These are phyloP conservation scores for Blastocystis sp. DNA, from an alignment of 352 stramenopile species.

Conservation along the genomic window DNA sequence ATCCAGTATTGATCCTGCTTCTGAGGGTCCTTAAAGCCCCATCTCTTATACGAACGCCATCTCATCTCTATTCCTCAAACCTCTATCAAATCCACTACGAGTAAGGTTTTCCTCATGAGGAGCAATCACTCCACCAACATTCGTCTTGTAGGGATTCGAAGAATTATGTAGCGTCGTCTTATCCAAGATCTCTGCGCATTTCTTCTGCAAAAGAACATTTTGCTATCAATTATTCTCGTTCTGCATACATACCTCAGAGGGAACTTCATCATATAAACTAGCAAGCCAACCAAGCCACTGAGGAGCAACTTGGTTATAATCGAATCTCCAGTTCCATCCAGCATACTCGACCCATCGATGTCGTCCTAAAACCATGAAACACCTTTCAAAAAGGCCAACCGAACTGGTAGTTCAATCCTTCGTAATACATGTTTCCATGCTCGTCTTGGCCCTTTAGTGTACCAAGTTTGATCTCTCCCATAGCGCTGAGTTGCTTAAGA, in stretches of 20 bases:
- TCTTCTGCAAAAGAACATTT: slow-evolving; percentile 38
- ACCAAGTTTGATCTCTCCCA: slow-evolving; percentile 64
- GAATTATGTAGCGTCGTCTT: slow-evolving; percentile 44
- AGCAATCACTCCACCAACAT: slow-evolving; percentile 36
- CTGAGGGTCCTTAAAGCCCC: slow-evolving; percentile 52
- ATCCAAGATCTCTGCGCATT: slow-evolving; percentile 57
- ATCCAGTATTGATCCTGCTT: slow-evolving; percentile 54
- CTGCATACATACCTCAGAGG: not conserved
- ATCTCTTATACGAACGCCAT: slow-evolving; percentile 58
- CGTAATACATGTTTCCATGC: slow-evolving; percentile 68
- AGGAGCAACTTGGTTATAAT: slow-evolving; percentile 57
- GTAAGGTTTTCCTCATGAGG: slow-evolving; percentile 68
- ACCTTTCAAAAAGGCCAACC: not conserved
- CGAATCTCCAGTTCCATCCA: slow-evolving; percentile 68
- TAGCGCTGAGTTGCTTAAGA: slow-evolving; percentile 55
- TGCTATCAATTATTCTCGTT: slow-evolving; percentile 19
- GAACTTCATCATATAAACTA: slow-evolving; percentile 56
- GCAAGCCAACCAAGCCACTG: slow-evolving; percentile 62
- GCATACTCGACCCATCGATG: slow-evolving; percentile 66
- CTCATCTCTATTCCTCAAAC: slow-evolving; percentile 30
- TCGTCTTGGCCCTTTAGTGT: slow-evolving; percentile 66
- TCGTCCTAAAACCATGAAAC: slow-evolving; percentile 27
- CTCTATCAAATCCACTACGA: not conserved
- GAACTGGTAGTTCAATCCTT: slow-evolving; percentile 65
- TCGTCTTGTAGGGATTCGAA: slow-evolving; percentile 38